Base-by-base conservation (phyloP, 2,329 filamentous ascomycete genomes). In the Trichothecium roseum region DNA sequence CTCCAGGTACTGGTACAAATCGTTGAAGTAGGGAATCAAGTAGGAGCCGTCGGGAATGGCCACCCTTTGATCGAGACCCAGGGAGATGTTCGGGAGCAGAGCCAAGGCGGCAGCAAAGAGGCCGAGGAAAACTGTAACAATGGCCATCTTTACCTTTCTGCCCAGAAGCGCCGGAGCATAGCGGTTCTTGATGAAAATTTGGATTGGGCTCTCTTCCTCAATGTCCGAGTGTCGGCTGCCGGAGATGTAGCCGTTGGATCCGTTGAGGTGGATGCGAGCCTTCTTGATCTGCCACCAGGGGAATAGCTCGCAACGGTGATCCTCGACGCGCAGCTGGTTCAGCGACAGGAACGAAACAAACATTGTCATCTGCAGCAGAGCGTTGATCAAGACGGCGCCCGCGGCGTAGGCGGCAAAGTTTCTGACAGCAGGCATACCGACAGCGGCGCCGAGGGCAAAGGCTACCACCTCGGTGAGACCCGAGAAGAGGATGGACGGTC, bases 381-480 rank as follows among this genome's bases (percentile, higher is more conserved):
- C 93, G 53, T 98, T 98, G 68, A 98, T 89, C 48, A 96, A 80
- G 9, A 98, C 91, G 9, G 91, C 91, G 34, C 91, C 91, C 2
- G 91, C 88, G 10, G 91, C 91, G 54, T 98, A 98, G 3, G 89
- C 80, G 13, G 91, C 93, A 59, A 98, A 98, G 59, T 98, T 98
- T 42, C 87, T 78, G 30, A 98, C 93, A 2, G 91, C 91, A 13
- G 93, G 91, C 91, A 98, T 98, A 33, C 88, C 88, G 6, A 95
- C 93, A 41, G 91, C 89, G 29, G 86, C 84, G 10, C 91, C 91
- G 9, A 98, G 71, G 2, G 87, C 81, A 56, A 98, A 98, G 3
- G 89, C 88, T 17, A 88, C 78, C 0, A 89, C 98, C 57, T 98
- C 91, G 0, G 89, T 95, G 24, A 84, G 70, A n/a, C 88, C 89